Conservation (phyloP, 2,329 filamentous ascomycete genomes). For the Tolypocladium endophyticum region DNA sequence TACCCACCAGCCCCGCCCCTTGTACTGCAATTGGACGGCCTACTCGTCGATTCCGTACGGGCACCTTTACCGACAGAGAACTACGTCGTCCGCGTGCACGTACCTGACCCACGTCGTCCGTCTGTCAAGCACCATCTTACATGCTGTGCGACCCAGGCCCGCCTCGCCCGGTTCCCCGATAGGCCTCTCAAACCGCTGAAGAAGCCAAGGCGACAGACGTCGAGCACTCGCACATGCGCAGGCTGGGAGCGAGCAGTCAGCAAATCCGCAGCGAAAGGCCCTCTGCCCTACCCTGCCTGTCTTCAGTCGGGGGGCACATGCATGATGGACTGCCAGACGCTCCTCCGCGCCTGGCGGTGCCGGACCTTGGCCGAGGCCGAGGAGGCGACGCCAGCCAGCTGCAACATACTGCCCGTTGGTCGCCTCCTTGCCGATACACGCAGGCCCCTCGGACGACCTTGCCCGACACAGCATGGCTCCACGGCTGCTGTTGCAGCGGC, state of each 20-base stretch:
- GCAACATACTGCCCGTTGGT: background rate
- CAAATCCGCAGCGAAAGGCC: background rate
- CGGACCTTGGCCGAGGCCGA: background rate
- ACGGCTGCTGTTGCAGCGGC: background rate
- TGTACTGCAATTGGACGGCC: background rate
- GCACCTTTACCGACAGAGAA: too few relatives aligned
- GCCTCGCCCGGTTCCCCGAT: constrained; percentile 1
- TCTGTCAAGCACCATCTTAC: background rate
- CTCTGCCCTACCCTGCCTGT: background rate
- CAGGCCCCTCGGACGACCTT: background rate
- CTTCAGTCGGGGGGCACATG: background rate
- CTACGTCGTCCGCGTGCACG: background rate
- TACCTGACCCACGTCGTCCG: background rate
- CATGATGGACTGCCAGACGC: background rate
- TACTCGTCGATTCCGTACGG: background rate
- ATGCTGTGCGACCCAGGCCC: background rate
- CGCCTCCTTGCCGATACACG: background rate
- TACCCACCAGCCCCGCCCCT: background rate
- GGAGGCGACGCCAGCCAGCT: background rate
- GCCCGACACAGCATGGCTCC: background rate
- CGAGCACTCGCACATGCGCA: background rate
- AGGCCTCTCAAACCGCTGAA: background rate
- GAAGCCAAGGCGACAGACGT: background rate
- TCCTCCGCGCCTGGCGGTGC: background rate
- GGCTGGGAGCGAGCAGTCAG: background rate